Percentiles rank a stretch among this genome's conserved stretches.
Evolutionary conservation across 495 filamentous ascomycete species (phyloP).

Genomic region (Apiosordaria backusii): DNA sequence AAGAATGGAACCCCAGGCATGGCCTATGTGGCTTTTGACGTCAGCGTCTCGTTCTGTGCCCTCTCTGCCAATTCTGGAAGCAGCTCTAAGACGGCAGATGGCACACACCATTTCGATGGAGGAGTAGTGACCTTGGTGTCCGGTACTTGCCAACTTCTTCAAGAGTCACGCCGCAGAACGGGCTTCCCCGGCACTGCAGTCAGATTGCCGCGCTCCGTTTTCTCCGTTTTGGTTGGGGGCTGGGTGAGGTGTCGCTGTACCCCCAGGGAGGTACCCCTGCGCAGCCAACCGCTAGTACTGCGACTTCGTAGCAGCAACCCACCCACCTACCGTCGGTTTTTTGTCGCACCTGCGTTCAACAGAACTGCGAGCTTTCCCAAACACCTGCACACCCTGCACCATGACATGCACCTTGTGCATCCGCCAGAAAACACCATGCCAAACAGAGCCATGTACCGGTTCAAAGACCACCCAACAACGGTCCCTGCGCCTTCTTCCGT

Average conservation of each 20-base stretch:
- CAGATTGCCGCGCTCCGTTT: conserved; percentile 10
- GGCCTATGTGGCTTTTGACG: conserved; percentile 12
- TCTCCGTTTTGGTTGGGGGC: conserved; percentile 7
- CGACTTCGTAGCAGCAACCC: conserved; percentile 10
- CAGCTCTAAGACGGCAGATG: conserved; percentile 12
- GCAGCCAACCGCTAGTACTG: conserved; percentile 4
- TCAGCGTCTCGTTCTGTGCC: conserved; percentile 15
- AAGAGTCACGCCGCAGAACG: conserved; percentile 23
- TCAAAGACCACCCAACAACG: conserved; percentile 10
- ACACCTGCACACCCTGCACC: conserved; percentile 5
- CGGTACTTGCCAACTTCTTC: neutral
- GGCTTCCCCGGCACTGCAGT: conserved; percentile 16
- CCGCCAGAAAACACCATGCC: conserved; percentile 20
- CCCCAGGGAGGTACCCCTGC: neutral
- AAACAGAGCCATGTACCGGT: conserved; percentile 17
- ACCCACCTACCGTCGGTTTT: neutral
- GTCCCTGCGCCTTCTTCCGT: conserved; percentile 30
- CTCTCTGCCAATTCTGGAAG: conserved; percentile 14
- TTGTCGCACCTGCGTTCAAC: conserved; percentile 8
- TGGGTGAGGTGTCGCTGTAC: neutral
- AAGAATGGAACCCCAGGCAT: neutral
- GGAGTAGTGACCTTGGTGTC: conserved; percentile 7
- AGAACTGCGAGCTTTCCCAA: neutral
- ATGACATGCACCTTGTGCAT: conserved; percentile 22
- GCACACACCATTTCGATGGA: conserved; percentile 6